Evolutionary conservation across 768 basidiomycete species (phyloP), one percentile per base, ranked within the genome.

Genomic region (Leucocoprinus leucothites): DNA sequence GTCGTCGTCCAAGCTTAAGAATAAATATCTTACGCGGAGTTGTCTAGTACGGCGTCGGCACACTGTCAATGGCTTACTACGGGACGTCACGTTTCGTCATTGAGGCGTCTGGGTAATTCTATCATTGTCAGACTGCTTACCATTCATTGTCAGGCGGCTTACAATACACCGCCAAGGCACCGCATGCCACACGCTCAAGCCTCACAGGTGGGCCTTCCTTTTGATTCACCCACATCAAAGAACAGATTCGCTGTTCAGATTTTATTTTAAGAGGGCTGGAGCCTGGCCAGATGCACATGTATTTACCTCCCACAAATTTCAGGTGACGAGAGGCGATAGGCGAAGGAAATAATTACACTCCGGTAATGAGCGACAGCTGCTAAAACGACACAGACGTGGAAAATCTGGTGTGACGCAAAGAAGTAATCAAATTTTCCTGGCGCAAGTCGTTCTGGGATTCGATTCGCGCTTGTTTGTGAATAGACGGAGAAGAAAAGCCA

Each of bases 351-450:
- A 57, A 84, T 61, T 56, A 89, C 74, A 60, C 74, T 70, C 34
- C 70, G 67, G 70, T 86, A 91, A 61, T 90, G 88, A 9, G 82
- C 73, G 60, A 86, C 68, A 34, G 86, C 88, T 9, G 87, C 90
- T 22, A 85, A 69, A 51, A 92, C 75, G 35, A 95, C 92, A 63
- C 81, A 84, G 57, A 85, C 67, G 65, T 95, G 94, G 69, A 97
- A 95, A 62, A 96, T 88, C 69, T 95, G 91, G 73, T 96, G 94
- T 18, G 89, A 92, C 0, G 89, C 80, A 53, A 85, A 79, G 63
- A 91, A 80, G 63, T 80, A 78, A 71, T 94, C 92, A 70, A 94
- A 94, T 59, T 70, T 80, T 35, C 92, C 91, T 4, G 91, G 91
- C 6, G 76, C 72, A 58, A 85, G 71, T 36, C 83, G 76, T 64